Percentiles rank a stretch among this genome's conserved stretches.
phyloP scores from a whole-genome alignment of 371 early-diverging fungal species.

The Mortierella sp. region DNA sequence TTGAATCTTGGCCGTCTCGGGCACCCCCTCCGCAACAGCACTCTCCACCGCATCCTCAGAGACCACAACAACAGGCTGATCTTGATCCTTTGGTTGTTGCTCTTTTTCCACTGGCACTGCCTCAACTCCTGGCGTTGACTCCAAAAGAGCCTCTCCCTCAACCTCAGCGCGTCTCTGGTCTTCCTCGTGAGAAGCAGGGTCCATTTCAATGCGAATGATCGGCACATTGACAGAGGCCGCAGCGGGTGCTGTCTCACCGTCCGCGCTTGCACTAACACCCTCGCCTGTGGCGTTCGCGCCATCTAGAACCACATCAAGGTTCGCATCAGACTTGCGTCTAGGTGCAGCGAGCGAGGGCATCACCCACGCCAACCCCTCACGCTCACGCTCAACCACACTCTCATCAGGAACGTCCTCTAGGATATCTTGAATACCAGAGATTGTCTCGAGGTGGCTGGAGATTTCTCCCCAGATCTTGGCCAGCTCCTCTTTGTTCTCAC shows the following conservation, averaged over 20 bases:
- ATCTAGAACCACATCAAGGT: constrained; percentile 10
- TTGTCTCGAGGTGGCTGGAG: constrained; percentile 51
- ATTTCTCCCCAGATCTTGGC: constrained; percentile 51
- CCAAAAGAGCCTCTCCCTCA: not conserved
- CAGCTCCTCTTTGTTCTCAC: constrained; percentile 44
- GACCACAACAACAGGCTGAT: not conserved
- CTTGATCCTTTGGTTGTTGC: not conserved
- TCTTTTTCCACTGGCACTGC: not conserved
- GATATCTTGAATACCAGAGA: constrained; percentile 57
- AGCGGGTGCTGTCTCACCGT: not conserved
- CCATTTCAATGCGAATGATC: constrained; percentile 55
- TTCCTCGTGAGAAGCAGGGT: constrained; percentile 33
- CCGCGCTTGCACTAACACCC: not conserved
- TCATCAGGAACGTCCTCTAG: constrained; percentile 59
- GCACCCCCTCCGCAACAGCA: not conserved
- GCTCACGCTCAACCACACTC: constrained; percentile 46
- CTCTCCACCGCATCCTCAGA: not conserved
- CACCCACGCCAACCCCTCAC: constrained; percentile 41
- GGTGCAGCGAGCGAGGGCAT: constrained; percentile 54
- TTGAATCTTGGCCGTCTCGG: not conserved
- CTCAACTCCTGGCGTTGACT: not conserved
- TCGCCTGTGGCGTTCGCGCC: not conserved
- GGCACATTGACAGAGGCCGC: constrained; percentile 18
- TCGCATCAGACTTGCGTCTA: constrained; percentile 40
- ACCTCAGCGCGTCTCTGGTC: constrained; percentile 16